Percentiles rank a stretch among this genome's conserved stretches.
phyloP scores from a whole-genome alignment of 2,329 filamentous ascomycete genomes.

The Colletotrichum chlorophyti region DNA sequence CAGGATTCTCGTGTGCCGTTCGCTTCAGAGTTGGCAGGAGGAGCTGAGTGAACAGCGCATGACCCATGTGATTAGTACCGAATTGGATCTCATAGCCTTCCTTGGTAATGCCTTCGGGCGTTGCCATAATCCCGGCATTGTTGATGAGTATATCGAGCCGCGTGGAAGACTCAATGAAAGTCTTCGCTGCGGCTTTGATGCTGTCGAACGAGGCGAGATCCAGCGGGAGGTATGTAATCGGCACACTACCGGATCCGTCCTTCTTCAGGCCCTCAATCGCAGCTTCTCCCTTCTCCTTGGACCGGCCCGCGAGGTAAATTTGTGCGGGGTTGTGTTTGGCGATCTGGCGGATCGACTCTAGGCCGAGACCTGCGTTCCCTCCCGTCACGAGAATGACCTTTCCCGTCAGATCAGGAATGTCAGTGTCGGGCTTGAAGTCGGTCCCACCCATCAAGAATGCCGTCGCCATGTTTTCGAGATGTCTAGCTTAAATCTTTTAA shows the following conservation, averaged over 20 bases:
- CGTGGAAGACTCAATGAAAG: constrained; percentile 9
- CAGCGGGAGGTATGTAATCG: constrained; percentile 9
- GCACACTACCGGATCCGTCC: background rate
- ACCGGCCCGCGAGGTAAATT: constrained; percentile 30
- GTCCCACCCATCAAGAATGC: constrained; percentile 16
- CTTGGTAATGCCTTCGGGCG: constrained; percentile 33
- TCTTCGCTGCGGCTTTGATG: constrained; percentile 25
- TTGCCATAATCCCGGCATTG: constrained; percentile 36
- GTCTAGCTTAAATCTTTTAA: too few species aligned
- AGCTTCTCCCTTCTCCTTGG: constrained; percentile 11
- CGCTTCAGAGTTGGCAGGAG: constrained; percentile 33
- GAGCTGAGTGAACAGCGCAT: constrained; percentile 33
- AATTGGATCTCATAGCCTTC: constrained; percentile 42
- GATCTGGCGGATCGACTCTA: constrained; percentile 45
- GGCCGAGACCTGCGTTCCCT: constrained; percentile 48
- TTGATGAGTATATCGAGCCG: constrained; percentile 41
- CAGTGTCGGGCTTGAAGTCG: constrained; percentile 27
- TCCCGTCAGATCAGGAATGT: constrained; percentile 42
- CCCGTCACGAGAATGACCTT: constrained; percentile 46
- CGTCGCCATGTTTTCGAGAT: constrained; percentile 6
- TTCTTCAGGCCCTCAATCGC: constrained; percentile 16
- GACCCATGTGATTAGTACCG: constrained; percentile 38
- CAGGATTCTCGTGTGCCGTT: constrained; percentile 28
- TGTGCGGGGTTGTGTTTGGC: constrained; percentile 39
- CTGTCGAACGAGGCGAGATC: constrained; percentile 28